phyloP scores from a whole-genome alignment of 2,329 filamentous ascomycete genomes.

The Penicillium sp. region DNA sequence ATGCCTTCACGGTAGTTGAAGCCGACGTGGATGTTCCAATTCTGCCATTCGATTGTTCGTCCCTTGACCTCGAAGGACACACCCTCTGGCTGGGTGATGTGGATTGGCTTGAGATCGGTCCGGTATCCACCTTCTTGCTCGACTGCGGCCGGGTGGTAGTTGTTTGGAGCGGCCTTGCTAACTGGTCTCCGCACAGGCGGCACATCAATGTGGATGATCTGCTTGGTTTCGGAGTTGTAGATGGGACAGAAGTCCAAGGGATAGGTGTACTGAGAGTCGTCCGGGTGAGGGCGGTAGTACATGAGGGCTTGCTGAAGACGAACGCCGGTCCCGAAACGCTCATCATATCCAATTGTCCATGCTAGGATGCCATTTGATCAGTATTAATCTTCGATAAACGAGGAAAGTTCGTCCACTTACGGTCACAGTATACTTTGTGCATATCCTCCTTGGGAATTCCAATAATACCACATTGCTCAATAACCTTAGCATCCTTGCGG shows the following conservation, averaged over 20 bases:
- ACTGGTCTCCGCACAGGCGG: conserved; percentile 67
- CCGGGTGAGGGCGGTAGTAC: conserved; percentile 81
- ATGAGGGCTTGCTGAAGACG: conserved; percentile 86
- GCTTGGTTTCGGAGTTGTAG: conserved; percentile 68
- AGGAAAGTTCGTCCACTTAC: conserved; percentile 35
- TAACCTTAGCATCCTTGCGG: conserved; percentile 72
- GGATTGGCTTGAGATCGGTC: conserved; percentile 71
- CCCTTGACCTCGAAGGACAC: conserved; percentile 75
- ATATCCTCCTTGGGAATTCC: conserved; percentile 76
- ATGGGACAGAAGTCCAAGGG: conserved; percentile 92
- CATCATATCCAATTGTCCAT: conserved; percentile 92
- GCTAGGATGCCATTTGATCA: conserved; percentile 37
- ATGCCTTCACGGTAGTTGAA: conserved; percentile 94
- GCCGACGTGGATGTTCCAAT: conserved; percentile 84
- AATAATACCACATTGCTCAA: conserved; percentile 77
- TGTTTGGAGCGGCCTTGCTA: conserved; percentile 61
- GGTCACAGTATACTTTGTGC: conserved; percentile 93
- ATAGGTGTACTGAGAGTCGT: conserved; percentile 83
- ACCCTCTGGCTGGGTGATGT: conserved; percentile 79
- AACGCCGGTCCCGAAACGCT: conserved; percentile 69
- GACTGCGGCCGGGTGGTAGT: conserved; percentile 68
- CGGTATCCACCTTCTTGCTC: conserved; percentile 67
- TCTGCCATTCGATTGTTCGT: conserved; percentile 74
- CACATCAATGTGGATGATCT: conserved; percentile 75
- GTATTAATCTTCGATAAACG: neutral